Evolutionary conservation across 2,329 filamentous ascomycete genomes (phyloP).

Genomic region (Dothidotthia symphoricarpi): DNA sequence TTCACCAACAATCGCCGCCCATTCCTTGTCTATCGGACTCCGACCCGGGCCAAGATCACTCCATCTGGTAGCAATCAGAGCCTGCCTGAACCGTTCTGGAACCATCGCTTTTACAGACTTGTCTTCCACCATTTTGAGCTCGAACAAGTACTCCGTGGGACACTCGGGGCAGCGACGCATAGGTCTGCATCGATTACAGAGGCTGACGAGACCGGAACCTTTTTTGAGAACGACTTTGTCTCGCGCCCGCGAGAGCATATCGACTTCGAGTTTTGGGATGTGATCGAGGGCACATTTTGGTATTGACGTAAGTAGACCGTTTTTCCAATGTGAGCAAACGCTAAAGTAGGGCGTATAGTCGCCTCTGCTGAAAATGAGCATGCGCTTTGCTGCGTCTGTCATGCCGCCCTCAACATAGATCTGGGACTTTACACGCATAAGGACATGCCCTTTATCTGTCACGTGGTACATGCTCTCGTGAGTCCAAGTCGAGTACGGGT

Average conservation of each 20-base stretch:
- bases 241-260: conserved; percentile 45
- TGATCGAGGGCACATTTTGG: conserved; percentile 62
- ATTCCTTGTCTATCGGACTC: conserved; percentile 52
- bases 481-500: conserved; percentile 51
- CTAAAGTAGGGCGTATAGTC: conserved; percentile 64
- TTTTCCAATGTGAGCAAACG: conserved; percentile 61
- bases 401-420: conserved; percentile 52
- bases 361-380: conserved; percentile 59
- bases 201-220: conserved; percentile 48
- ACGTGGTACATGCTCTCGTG: conserved; percentile 55
- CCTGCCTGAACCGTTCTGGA: conserved; percentile 55
- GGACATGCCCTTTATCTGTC: conserved; percentile 54
- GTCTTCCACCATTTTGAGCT: conserved; percentile 60
- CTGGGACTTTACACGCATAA: conserved; percentile 59
- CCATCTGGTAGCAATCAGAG: conserved; percentile 61
- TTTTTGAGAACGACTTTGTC: conserved; percentile 25
- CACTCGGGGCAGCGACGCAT: conserved; percentile 62
- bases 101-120: conserved; percentile 40
- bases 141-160: conserved; percentile 61
- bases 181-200: conserved; percentile 57
- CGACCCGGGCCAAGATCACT: conserved; percentile 57
- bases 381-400: conserved; percentile 52
- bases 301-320: conserved; percentile 59
- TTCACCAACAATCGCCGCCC: conserved; percentile 50
- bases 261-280: conserved; percentile 50